Evolutionary conservation across 192 early-diverging fungal species (phyloP).

Genomic region (Oehlia diaphana): DNA sequence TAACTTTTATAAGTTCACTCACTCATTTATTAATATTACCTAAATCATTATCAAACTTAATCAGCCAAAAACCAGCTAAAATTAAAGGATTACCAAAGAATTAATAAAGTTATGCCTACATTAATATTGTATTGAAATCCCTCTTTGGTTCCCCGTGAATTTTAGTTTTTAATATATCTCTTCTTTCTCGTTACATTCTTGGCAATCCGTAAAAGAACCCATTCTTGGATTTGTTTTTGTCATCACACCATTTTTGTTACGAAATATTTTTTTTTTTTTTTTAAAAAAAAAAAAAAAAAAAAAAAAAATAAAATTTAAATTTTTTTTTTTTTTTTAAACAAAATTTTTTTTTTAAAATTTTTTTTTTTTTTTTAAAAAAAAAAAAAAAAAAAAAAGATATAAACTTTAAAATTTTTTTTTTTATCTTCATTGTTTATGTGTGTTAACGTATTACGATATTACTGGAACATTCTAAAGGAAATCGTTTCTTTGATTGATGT

Average conservation of each 20-base stretch:
- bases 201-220: not conserved
- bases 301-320: too few species aligned
- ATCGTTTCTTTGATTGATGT: too few species aligned
- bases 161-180: not conserved
- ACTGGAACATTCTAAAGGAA: too few species aligned
- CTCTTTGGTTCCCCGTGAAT: not conserved
- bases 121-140: not conserved
- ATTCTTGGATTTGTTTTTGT: not conserved
- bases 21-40: not conserved
- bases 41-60: not conserved
- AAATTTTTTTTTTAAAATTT: too few species aligned
- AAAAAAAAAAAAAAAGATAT: too few species aligned
- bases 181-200: not conserved
- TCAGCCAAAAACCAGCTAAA: not conserved
- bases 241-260: not conserved
- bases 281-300: too few species aligned
- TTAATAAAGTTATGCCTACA: not conserved
- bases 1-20: not conserved
- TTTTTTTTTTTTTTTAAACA: too few species aligned
- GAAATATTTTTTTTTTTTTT: too few species aligned
- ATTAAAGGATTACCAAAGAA: not conserved
- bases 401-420: too few species aligned
- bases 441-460: too few species aligned
- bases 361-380: too few species aligned
- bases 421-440: too few species aligned